Evolutionary conservation across 139 green algal species (phyloP), one percentile per base, ranked within the genome.

Genomic region (Coelastrella sp.): DNA sequence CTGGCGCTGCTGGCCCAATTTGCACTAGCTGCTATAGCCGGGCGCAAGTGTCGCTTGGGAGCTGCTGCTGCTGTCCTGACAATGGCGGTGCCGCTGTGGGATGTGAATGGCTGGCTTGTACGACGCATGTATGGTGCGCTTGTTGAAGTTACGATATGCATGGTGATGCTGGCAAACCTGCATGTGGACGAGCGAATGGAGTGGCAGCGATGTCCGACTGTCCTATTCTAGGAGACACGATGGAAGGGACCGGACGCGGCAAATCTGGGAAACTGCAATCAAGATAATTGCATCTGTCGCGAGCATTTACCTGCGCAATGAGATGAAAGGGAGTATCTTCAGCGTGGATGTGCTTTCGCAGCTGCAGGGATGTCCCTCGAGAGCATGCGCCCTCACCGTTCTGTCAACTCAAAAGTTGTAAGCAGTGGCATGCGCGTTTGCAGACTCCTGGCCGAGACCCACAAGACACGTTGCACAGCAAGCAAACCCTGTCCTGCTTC

Each of bases 21-120:
- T 87, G 84, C 84, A 57, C 49, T 80, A 49, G 49, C 66, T 81
- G 84, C 82, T 22, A 20, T 59, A 61, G 81, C 81, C 56, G 14
- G 59, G 60, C 81, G 24, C n/a, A 24, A 49, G 20, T 88, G 84
- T 10, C 63, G 24, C 24, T 20, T 60, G 61, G 25, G 25, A 63
- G 49, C 82, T 78, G 82, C 81, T 86, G 81, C 24, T 86, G 81
- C 24, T 25, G 8, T 57, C 20, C 74, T 80, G 25, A 58, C 35
- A 4, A 76, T 19, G 24, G 68, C 49, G 15, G 8, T 83, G 78
- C 78, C 19, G 78, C 78, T 83, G 49, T 63, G 49, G 25, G 74
- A 57, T 8, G 24, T 7, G 74, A 83, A 83, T 25, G 78, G 78
- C 49, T 63, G 10, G 49, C 27, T 58, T 20, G 74, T 19, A 58